Evolutionary conservation across 2,329 filamentous ascomycete species (phyloP), one percentile per base, ranked within the genome.

Genomic region (Ophiostoma australiae): DNA sequence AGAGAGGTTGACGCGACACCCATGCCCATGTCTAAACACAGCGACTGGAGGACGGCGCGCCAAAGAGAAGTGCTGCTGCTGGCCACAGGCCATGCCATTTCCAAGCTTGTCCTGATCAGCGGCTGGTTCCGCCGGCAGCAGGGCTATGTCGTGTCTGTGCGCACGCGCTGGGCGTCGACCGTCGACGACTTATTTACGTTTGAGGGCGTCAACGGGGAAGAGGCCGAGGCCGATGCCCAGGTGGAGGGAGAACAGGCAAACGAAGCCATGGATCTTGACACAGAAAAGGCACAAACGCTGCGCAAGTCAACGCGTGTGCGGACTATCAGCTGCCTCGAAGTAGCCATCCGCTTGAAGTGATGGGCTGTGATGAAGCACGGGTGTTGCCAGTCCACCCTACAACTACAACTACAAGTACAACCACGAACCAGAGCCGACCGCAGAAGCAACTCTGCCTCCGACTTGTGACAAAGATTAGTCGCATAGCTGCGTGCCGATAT

Each of bases 51-150:
- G 74, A 76, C 77, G 27, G 77, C 79, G 11, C 76, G 80, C 23
- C 76, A 78, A 44, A 76, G 77, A 35, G 75, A 77, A 17, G 82
- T 86, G 68, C 79, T 83, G 1, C 69, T 75, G 1, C 20, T 73
- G 78, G 90, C 87, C 8, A 89, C 89, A 0, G 90, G 90, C 1
- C 85, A 84, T 74, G 90, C 90, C 8, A 88, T 93, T 39, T 82
- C 85, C 73, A 88, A 87, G 78, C 86, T 86, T 0, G 78, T 91
- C 72, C 82, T 85, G 35, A 78, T 93, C 6, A 90, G 87, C 0
- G 78, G 85, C 44, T 90, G 86, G 82, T 92, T 92, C 74, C 84
- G 87, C 78, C 82, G 86, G 70, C 84, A 89, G 78, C 81, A 78
- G 15, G 87, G 87, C 73, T 89, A 86, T 73, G 76, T 79, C 5